These are phyloP conservation scores for Antarctomyces pellizariae DNA, from an alignment of 495 filamentous ascomycete genomes.

Conservation along the genomic window DNA sequence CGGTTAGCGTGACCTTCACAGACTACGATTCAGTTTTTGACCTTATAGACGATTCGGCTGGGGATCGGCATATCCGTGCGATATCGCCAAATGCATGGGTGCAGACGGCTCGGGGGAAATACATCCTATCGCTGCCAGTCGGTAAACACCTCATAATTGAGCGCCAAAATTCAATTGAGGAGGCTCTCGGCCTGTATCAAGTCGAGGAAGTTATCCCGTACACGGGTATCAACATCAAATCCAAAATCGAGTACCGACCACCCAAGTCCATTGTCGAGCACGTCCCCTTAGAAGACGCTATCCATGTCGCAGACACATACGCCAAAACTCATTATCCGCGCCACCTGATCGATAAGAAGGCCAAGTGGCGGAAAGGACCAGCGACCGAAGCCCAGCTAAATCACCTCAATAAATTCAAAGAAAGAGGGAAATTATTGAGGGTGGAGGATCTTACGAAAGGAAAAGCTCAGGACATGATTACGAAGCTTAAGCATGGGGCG, in stretches of 20 bases:
- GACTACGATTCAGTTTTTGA: conserved; percentile 80
- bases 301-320: conserved; percentile 66
- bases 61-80: conserved; percentile 52
- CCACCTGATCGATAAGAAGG: conserved; percentile 28
- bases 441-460: conserved; percentile 44
- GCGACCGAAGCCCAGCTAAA: conserved; percentile 47
- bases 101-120: conserved; percentile 34
- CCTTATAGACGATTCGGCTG: conserved; percentile 58
- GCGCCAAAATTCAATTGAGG: conserved; percentile 11
- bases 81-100: conserved; percentile 67
- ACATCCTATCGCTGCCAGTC: conserved; percentile 32
- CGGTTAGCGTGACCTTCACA: conserved; percentile 38
- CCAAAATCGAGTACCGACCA: conserved; percentile 32
- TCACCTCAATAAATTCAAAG: conserved; percentile 44
- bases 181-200: conserved; percentile 2
- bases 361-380: conserved; percentile 40
- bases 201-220: conserved; percentile 12
- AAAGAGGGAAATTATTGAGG: conserved; percentile 28
- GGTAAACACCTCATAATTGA: conserved; percentile 43
- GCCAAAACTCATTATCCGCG: conserved; percentile 36
- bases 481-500: conserved; percentile 66
- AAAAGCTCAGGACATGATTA: conserved; percentile 76
- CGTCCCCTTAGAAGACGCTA: conserved; percentile 38
- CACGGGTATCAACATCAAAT: conserved; percentile 12
- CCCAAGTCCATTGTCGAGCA: conserved; percentile 40